Base-by-base conservation (phyloP, 345 rosid genomes). In the Viola odorata region DNA sequence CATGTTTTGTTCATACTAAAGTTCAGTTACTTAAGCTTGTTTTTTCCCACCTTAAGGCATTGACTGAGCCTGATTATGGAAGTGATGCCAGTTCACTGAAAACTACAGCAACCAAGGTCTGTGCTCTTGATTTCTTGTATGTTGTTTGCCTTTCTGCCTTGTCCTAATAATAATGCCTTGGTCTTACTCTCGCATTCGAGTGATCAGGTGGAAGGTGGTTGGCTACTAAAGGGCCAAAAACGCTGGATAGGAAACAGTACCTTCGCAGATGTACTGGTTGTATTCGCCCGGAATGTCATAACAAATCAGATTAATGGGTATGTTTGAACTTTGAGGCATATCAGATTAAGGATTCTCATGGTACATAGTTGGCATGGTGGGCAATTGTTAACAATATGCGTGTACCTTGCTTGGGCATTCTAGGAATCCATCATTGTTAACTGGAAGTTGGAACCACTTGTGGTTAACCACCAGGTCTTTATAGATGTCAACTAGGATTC, bases 231-330 rank as follows among this genome's bases (percentile, higher is more conserved):
- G 57, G 99, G 99, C 52, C 89, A 90, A 72, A 94, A 94, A 71
- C 96, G 97, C 65, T 94, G 99, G 97, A 94, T 94, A 44, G 97
- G 99, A 74, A 92, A 94, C 73, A 84, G 96, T 74, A 90, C 99
- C 36, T 94, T 94, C 73, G 95, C 99, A 3, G 99, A 90, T 76
- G n/a, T 94, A 57, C 72, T 90, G 75, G 54, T 90, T 75, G 77
- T 88, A 69, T 85, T 94, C 73, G 96, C 96, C 15, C 74, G 97
- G 75, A 90, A 86, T 81, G 67, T 79, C 2, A 52, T 85, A 73
- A 82, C 95, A 6, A 84, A 90, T 77, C 96, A 88, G 78, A 83
- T 90, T 71, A 94, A 90, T 52, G 96, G 99, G 99, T 94, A 80
- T 67, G 66, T 44, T 64, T 23, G n/a, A 12, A 44, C 41, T 3